Percentiles rank a stretch among this genome's conserved stretches.
These are phyloP conservation scores for Ceratocystis eucalypticola DNA, from an alignment of 2,329 filamentous ascomycete species.

Conservation along the genomic window DNA sequence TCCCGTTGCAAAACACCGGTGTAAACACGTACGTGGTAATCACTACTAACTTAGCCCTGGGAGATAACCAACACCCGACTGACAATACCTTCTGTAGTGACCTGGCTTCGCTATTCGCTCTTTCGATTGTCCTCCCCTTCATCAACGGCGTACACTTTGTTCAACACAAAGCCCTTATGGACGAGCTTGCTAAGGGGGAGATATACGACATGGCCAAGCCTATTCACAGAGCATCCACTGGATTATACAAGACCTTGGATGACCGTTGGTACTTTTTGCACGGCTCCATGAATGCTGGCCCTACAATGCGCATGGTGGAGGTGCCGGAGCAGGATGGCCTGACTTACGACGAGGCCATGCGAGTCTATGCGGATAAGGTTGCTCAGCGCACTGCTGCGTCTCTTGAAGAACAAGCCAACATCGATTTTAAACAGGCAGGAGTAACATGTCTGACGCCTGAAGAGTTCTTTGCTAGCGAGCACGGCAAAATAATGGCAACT, in stretches of 20 bases:
- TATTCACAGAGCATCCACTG: constrained; percentile 24
- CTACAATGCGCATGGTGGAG: constrained; percentile 20
- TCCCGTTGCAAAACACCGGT: constrained; percentile 13
- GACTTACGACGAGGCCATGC: constrained; percentile 22
- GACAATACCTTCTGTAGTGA: not conserved
- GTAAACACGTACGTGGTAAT: constrained; percentile 16
- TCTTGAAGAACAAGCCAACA: constrained; percentile 22
- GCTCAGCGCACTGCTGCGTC: constrained; percentile 21
- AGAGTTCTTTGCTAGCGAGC: constrained; percentile 23
- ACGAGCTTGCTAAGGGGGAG: constrained; percentile 20
- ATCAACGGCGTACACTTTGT: constrained; percentile 18
- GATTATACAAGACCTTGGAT: constrained; percentile 22
- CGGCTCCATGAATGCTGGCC: constrained; percentile 21
- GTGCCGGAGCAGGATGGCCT: constrained; percentile 18
- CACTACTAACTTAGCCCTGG: too few relatives aligned
- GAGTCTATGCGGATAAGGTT: constrained; percentile 21
- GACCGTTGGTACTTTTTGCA: constrained; percentile 22
- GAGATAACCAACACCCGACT: not conserved
- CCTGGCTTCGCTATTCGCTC: not conserved
- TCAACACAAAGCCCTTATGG: constrained; percentile 22
- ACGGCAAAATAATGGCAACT: constrained; percentile 22
- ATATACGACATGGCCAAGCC: constrained; percentile 20
- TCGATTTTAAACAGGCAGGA: constrained; percentile 23
- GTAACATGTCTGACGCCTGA: constrained; percentile 23
- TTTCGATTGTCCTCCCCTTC: constrained; percentile 18